A percentile compares a stretch with the other conserved stretches of the same genome.
phyloP scores from a whole-genome alignment of 2,329 filamentous ascomycete genomes.

The Ascochyta pisi region DNA sequence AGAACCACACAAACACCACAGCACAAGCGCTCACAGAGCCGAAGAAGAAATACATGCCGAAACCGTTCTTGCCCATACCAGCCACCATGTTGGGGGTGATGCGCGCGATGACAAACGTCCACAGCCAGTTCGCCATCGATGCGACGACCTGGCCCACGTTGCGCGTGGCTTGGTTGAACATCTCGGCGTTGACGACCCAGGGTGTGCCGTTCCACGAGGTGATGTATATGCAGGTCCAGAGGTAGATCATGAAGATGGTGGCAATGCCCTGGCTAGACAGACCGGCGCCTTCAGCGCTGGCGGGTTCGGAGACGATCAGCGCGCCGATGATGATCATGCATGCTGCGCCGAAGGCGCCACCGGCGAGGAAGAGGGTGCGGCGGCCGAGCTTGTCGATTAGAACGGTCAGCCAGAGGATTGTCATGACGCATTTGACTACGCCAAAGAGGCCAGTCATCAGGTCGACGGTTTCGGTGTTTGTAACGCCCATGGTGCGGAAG shows the following conservation, averaged over 20 bases:
- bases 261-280: conserved; percentile 61
- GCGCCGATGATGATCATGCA: conserved; percentile 71
- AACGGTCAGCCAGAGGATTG: conserved; percentile 72
- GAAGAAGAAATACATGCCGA: conserved; percentile 57
- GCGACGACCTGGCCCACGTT: conserved; percentile 64
- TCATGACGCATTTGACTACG: conserved; percentile 71
- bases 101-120: conserved; percentile 72
- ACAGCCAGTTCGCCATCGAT: conserved; percentile 75
- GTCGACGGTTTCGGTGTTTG: conserved; percentile 64
- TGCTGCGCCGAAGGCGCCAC: conserved; percentile 65
- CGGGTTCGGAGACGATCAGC: conserved; percentile 62
- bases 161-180: conserved; percentile 74
- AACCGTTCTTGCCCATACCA: conserved; percentile 47
- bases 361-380: conserved; percentile 69
- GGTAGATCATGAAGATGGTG: conserved; percentile 74
- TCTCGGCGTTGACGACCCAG: conserved; percentile 77
- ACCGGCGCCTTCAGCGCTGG: conserved; percentile 35
- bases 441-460: conserved; percentile 80
- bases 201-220: conserved; percentile 75
- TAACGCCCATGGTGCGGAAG: conserved; percentile 70
- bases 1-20: conserved; percentile 51
- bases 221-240: conserved; percentile 77
- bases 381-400: conserved; percentile 71
- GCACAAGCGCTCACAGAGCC: conserved; percentile 56
- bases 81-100: conserved; percentile 72